Conservation (phyloP, 306 rosid species). For the Malus asiatica region DNA sequence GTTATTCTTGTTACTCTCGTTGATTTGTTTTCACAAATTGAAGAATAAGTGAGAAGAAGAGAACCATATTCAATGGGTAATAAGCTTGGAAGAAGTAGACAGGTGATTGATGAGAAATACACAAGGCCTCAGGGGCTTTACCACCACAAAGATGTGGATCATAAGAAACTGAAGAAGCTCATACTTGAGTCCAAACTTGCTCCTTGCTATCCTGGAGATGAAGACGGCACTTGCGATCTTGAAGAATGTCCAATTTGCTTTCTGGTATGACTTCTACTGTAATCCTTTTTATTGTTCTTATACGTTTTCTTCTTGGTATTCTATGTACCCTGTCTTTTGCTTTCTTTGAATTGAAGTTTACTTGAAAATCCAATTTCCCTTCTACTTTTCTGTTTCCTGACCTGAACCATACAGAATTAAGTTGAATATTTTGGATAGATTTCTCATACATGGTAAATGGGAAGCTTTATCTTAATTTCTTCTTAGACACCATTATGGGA, state of each 20-base stretch:
- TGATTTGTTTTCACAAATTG: conserved; percentile 28
- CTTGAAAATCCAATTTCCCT: not conserved
- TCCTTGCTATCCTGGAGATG: conserved; percentile 96
- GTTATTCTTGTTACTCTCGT: conserved; percentile 12
- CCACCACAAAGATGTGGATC: conserved; percentile 96
- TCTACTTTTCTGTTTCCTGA: not conserved
- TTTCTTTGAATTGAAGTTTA: not conserved
- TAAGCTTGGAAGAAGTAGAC: conserved; percentile 92
- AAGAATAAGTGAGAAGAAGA: conserved; percentile 8
- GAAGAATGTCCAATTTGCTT: conserved; percentile 99
- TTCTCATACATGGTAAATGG: not conserved
- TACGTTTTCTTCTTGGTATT: not conserved
- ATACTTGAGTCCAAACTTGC: conserved; percentile 94
- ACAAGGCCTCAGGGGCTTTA: conserved; percentile 95
- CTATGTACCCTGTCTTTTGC: not conserved
- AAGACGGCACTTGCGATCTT: conserved; percentile 50
- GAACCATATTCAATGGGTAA: conserved; percentile 73
- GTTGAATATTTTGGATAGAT: not conserved
- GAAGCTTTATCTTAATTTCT: not conserved
- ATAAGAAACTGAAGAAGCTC: conserved; percentile 90
- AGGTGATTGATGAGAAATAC: conserved; percentile 85
- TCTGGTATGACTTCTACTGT: conserved; percentile 50
- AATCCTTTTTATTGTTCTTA: not conserved
- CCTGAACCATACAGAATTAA: not conserved
- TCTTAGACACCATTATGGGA: not conserved